A percentile compares a stretch with the other conserved stretches of the same genome.
phyloP scores from a whole-genome alignment of 208 protist species.

The Leishmania arabica region DNA sequence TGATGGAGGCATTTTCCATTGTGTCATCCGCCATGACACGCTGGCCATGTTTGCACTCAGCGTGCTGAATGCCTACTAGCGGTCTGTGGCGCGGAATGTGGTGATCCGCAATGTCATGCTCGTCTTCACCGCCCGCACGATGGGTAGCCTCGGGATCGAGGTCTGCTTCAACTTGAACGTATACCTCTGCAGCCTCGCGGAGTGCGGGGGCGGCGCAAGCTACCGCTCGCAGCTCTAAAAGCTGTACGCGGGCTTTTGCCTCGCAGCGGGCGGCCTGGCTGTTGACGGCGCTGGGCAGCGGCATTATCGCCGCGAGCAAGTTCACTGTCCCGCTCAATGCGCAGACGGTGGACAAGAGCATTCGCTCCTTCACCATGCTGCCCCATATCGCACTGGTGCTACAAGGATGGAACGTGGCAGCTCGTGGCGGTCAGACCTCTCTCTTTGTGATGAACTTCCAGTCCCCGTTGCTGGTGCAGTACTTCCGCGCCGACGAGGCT shows the following conservation, averaged over 20 bases:
- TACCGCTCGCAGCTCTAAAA: slow-evolving; percentile 80
- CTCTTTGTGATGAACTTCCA: slow-evolving; percentile 39
- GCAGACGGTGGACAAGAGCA: slow-evolving; percentile 47
- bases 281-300: slow-evolving; percentile 40
- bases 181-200: slow-evolving; percentile 64
- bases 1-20: slow-evolving; percentile 60
- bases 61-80: slow-evolving; percentile 33
- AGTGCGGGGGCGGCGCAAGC: slow-evolving; percentile 46
- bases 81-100: slow-evolving; percentile 21
- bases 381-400: slow-evolving; percentile 75
- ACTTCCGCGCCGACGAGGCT: slow-evolving; percentile 53
- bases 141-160: slow-evolving; percentile 48
- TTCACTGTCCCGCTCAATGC: slow-evolving; percentile 54
- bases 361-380: slow-evolving; percentile 50
- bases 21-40: slow-evolving; percentile 27
- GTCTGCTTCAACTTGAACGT: slow-evolving; percentile 73
- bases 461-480: slow-evolving; percentile 34
- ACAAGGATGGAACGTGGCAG: slow-evolving; percentile 51
- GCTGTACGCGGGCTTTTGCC: slow-evolving; percentile 59
- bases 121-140: slow-evolving; percentile 37
- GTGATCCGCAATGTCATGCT: slow-evolving; percentile 29
- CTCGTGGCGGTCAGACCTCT: slow-evolving; percentile 22
- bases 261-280: slow-evolving; percentile 68
- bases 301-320: slow-evolving; percentile 49
- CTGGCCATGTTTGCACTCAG: slow-evolving; percentile 43